Base-by-base conservation (phyloP, 129 eudicot species). In the Saussurea involucrata region DNA sequence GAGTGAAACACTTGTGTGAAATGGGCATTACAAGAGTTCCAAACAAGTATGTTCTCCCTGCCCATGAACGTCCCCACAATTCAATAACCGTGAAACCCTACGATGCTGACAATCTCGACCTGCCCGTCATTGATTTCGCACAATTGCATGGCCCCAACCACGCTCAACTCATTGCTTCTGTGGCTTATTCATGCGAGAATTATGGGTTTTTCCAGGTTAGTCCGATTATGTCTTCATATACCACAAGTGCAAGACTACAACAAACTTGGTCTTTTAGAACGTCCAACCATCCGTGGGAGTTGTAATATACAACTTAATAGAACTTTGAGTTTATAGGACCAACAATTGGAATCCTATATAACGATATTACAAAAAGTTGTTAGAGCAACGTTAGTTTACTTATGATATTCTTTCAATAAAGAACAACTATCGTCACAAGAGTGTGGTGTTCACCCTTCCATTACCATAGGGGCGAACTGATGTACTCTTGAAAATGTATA, bases 201-300 rank as follows among this genome's bases (percentile, higher is more conserved):
- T 85, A 83, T 29, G 97, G 97, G 3, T 86, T 88, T 66, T 89
- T 91, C 73, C 97, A 91, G 95, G 97, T 91, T 20, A 46, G 82
- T 77, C 32, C 6, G 1, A 4, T 17, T 0, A 63, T 8, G 8
- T 5, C 22, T 53, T 18, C 61, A n/a, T 53, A 17, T 53, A 1
- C 58, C 61, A 53, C 22, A 5, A 13, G 18, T 22, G n/a, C 22
- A 5, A 13, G 18, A 12, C 55, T 44, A 44, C 55, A 44, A 53
- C 61, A n/a, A 53, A 53, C 17, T 53, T n/a, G 22, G 49, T 40
- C 49, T 40, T 40, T 10, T 40, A 40, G 49, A 37, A 37, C 13
- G 2, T 2, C 46, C 3, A 8, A 37, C 13, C 34, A 31, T 31
- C 34, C 13, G 9, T 8, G 49, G 15, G 49, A 40, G 49, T 40